Base-by-base conservation (phyloP, 176 grass and related monocot species). In the Chloris gayana region DNA sequence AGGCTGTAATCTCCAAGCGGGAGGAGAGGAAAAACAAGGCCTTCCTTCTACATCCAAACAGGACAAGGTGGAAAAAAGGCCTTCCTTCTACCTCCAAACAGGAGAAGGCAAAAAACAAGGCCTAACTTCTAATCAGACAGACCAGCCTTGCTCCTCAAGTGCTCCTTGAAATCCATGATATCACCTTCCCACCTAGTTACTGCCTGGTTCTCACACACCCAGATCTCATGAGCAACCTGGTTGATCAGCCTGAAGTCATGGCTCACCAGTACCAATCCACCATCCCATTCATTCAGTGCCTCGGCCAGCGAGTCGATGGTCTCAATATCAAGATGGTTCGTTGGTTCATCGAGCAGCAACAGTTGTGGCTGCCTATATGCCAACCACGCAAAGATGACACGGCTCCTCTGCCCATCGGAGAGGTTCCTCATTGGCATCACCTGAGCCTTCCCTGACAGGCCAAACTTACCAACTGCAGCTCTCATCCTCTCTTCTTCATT, bases 361-460 rank as follows among this genome's bases (percentile, higher is more conserved):
- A 97, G 18, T 0, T 94, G 94, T 0, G 89, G 94, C 67, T 84
- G 82, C 27, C 94, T 89, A 73, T 88, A 94, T 3, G 94, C 91
- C 9, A 94, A 56, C 91, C 94, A 97, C 8, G 94, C 91, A 5
- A 97, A 97, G 24, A 97, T 79, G 50, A 94, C 91, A 2, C 94
- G 67, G 64, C 94, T 97, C 74, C 84, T 86, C 63, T 94, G 94
- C 45, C 91, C 91, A 14, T 97, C 91, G 0, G 94, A 97, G 3
- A 93, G 85, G 76, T 97, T 97, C 81, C 73, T 89, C 94, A 97
- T 97, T 2, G 89, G 94, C 94, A 97, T 97, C 77, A 93, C 91
- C 79, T 97, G 91, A 0, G 91, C 89, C 74, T 97, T 97, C 0
- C 94, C 94, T 5, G 94, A 80, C 64, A 97, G 69, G 0, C 94